Evolutionary conservation across 2,329 filamentous ascomycete genomes (phyloP).

Genomic region (Ophiosphaerella herpotricha): DNA sequence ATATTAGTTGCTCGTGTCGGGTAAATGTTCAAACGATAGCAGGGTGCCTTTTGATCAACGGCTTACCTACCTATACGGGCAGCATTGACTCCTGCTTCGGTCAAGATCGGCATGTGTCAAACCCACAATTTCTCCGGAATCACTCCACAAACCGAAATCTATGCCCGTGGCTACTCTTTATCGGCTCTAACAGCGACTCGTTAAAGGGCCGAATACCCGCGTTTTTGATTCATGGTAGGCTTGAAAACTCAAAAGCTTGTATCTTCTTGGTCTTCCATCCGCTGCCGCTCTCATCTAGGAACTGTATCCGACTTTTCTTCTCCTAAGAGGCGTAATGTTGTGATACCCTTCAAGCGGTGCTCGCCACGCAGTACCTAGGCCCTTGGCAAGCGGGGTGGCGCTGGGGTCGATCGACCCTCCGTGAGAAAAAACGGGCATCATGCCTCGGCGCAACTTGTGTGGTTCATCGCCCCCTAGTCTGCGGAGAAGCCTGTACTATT

Average conservation of each 20-base stretch:
- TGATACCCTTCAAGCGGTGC: constrained; percentile 9
- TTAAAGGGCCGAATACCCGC: constrained; percentile 3
- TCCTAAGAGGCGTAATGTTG: not conserved
- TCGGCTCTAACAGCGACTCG: constrained; percentile 5
- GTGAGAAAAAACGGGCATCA: constrained; percentile 15
- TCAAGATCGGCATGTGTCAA: not conserved
- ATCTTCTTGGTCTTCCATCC: constrained; percentile 17
- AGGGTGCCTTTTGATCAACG: constrained; percentile 10
- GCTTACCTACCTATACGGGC: constrained; percentile 11
- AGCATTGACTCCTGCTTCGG: constrained; percentile 10
- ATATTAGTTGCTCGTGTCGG: constrained; percentile 9
- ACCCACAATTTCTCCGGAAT: constrained; percentile 19
- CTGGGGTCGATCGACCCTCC: constrained; percentile 9
- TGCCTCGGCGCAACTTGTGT: constrained; percentile 22
- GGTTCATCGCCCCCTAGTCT: constrained; percentile 10
- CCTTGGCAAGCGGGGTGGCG: constrained; percentile 27
- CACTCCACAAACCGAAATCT: constrained; percentile 24
- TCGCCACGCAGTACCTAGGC: constrained; percentile 9
- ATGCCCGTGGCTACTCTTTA: not conserved
- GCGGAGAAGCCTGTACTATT: constrained; percentile 28
- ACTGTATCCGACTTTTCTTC: constrained; percentile 17
- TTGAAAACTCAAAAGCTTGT: constrained; percentile 8
- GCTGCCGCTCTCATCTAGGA: constrained; percentile 17
- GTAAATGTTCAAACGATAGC: constrained; percentile 14
- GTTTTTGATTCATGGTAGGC: constrained; percentile 6